A percentile compares a stretch with the other conserved stretches of the same genome.
phyloP scores from a whole-genome alignment of 192 early-diverging fungal genomes.

The Backusella westeae region DNA sequence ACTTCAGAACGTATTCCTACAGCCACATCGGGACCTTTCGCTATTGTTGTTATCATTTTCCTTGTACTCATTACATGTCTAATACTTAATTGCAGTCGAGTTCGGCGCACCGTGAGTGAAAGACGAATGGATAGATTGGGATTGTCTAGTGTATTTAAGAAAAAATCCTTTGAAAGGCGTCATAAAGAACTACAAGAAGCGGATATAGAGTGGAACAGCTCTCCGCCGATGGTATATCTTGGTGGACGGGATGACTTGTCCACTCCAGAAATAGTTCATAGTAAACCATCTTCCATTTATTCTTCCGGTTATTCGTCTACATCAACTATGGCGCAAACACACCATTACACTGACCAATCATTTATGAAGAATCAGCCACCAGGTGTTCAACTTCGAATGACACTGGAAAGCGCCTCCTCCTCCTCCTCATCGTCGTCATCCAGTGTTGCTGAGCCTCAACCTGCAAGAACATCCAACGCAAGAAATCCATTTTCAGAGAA shows the following conservation, averaged over 20 bases:
- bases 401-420: conserved; percentile 1
- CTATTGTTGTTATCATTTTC: not conserved
- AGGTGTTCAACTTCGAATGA: not conserved
- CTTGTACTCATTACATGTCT: conserved; percentile 11
- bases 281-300: not conserved
- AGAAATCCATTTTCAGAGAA: conserved; percentile 5
- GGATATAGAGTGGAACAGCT: not conserved
- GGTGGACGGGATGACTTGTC: not conserved
- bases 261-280: not conserved
- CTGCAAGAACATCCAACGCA: not conserved
- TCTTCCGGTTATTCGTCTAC: conserved; percentile 2
- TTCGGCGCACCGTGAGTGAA: not conserved
- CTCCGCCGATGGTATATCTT: not conserved
- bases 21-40: not conserved
- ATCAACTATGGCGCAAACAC: not conserved
- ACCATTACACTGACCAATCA: not conserved
- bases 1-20: conserved; percentile 5
- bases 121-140: conserved; percentile 12
- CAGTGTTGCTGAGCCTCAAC: not conserved
- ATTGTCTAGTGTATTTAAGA: not conserved
- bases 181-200: conserved; percentile 13
- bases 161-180: conserved; percentile 1
- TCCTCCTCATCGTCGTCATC: not conserved
- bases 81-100: conserved; percentile 9
- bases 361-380: conserved; percentile 6